Conservation (phyloP, 1,284 basidiomycete species). For the Cutaneotrichosporon sp. region DNA sequence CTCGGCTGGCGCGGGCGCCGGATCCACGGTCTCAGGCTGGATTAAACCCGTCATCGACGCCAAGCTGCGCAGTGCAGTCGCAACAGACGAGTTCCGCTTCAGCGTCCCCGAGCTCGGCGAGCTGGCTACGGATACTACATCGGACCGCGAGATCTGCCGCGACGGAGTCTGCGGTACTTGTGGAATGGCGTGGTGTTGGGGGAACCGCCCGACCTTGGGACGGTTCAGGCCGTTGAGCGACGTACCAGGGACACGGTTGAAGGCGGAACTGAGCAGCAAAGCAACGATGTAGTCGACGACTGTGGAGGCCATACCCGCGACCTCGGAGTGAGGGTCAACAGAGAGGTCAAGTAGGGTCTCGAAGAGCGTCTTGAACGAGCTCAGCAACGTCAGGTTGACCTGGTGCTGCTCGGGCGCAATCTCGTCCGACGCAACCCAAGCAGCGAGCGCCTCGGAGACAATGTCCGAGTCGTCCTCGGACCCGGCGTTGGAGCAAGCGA, state of each 20-base stretch:
- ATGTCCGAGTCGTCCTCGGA: constrained; percentile 45
- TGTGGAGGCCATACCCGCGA: constrained; percentile 83
- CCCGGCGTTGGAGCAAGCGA: constrained; percentile 57
- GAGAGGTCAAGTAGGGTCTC: constrained; percentile 86
- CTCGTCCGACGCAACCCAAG: constrained; percentile 64
- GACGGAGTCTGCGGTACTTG: constrained; percentile 9
- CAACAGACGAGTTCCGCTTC: constrained; percentile 78
- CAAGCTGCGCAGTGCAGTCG: constrained; percentile 73
- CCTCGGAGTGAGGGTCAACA: constrained; percentile 88
- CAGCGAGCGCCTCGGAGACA: constrained; percentile 67
- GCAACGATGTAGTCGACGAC: constrained; percentile 91
- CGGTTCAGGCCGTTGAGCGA: constrained; percentile 58
- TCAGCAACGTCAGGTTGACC: constrained; percentile 78
- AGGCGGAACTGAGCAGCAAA: constrained; percentile 81
- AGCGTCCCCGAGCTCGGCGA: constrained; percentile 55
- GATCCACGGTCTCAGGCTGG: constrained; percentile 32
- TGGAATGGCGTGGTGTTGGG: background rate
- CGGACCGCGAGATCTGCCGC: background rate
- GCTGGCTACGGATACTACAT: constrained; percentile 6
- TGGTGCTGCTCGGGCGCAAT: constrained; percentile 64
- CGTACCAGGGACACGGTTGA: constrained; percentile 68
- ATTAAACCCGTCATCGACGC: constrained; percentile 57
- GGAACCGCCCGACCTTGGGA: constrained; percentile 23
- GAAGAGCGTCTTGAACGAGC: constrained; percentile 90
- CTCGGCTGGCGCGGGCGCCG: constrained; percentile 5